Percentiles rank a stretch among this genome's conserved stretches.
Conservation (phyloP, 176 grass and related monocot species). For the Urochloa ruziziensis region DNA sequence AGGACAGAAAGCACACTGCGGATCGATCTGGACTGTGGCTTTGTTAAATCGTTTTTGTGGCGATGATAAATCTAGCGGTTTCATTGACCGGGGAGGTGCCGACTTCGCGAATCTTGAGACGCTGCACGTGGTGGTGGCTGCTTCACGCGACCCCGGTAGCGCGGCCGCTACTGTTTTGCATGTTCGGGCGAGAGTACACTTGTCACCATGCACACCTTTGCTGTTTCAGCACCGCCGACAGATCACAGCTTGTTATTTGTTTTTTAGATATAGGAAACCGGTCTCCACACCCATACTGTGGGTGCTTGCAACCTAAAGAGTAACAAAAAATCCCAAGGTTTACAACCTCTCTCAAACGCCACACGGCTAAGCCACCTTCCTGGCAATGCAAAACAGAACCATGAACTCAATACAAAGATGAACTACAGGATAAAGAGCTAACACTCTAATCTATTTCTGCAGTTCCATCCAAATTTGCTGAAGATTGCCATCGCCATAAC, state of each 20-base stretch:
- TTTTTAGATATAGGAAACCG: too few species aligned
- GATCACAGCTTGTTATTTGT: not conserved
- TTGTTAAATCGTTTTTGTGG: not conserved
- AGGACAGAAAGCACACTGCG: not conserved
- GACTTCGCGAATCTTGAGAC: constrained; percentile 33
- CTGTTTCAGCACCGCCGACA: not conserved
- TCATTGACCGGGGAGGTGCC: constrained; percentile 32
- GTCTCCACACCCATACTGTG: too few species aligned
- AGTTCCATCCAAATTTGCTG: too few species aligned
- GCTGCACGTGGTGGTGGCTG: constrained; percentile 33
- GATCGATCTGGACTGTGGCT: not conserved
- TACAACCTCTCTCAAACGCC: too few species aligned
- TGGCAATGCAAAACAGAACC: too few species aligned
- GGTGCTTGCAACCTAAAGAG: too few species aligned
- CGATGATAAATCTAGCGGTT: not conserved
- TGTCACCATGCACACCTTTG: not conserved
- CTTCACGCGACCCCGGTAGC: constrained; percentile 18
- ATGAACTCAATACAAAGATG: too few species aligned
- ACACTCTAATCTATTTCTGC: too few species aligned
- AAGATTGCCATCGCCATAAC: too few species aligned
- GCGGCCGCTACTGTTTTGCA: not conserved
- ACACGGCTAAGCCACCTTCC: too few species aligned
- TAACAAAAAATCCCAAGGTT: too few species aligned
- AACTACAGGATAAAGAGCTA: too few species aligned
- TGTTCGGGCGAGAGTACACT: not conserved